Conservation (phyloP, 495 filamentous ascomycete genomes). For the Elaphomyces granulatus region DNA sequence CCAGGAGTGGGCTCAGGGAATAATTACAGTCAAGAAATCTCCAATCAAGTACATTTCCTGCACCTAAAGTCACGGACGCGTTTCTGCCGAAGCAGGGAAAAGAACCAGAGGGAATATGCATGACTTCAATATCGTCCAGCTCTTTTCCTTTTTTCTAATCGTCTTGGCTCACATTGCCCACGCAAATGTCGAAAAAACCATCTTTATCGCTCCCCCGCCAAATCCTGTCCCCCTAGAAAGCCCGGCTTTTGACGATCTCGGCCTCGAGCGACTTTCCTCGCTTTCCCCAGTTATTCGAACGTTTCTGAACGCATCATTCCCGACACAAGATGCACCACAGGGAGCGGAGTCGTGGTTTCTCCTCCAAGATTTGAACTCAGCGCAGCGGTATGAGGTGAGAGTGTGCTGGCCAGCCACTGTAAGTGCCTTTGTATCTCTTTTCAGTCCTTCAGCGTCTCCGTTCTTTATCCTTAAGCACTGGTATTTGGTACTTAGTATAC, state of each 20-base stretch:
- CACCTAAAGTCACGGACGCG: too few species aligned
- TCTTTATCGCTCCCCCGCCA: conserved; percentile 60
- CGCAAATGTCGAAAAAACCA: conserved; percentile 81
- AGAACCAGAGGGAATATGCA: neutral
- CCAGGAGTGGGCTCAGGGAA: too few species aligned
- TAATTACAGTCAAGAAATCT: too few species aligned
- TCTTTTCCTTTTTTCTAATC: conserved; percentile 17
- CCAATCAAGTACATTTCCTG: too few species aligned
- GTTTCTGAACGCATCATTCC: conserved; percentile 50
- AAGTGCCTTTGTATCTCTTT: conserved; percentile 23
- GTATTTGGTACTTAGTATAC: too few species aligned
- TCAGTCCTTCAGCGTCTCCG: conserved; percentile 1
- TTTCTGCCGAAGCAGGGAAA: too few species aligned
- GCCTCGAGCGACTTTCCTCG: conserved; percentile 50
- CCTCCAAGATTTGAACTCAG: conserved; percentile 55
- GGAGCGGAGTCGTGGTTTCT: conserved; percentile 69
- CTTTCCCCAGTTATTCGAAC: conserved; percentile 39
- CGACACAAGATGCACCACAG: conserved; percentile 32
- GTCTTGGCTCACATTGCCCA: conserved; percentile 17
- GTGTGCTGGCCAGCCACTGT: conserved; percentile 92
- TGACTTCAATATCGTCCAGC: neutral
- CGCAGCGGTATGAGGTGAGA: conserved; percentile 78
- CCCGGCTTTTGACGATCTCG: conserved; percentile 48
- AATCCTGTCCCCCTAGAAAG: conserved; percentile 37
- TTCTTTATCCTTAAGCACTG: too few species aligned